Evolutionary conservation across 306 rosid species (phyloP).

Genomic region (Citrullus mucosospermus): DNA sequence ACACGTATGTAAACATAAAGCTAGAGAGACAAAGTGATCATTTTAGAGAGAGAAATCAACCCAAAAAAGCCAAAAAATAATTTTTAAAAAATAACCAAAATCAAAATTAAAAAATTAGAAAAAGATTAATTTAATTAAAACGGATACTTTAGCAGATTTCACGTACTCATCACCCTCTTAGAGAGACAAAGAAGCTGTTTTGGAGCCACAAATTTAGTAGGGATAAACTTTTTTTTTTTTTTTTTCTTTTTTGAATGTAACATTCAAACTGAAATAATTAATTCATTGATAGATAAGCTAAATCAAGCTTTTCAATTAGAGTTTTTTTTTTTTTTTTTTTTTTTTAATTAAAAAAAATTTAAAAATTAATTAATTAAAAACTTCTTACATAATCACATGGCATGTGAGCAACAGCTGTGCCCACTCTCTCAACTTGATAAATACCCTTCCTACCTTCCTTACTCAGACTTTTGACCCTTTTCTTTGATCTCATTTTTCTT

Average conservation of each 20-base stretch:
- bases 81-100: too few relatives aligned
- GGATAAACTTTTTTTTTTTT: background rate
- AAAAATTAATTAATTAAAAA: background rate
- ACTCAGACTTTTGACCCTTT: conserved; percentile 52
- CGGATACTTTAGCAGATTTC: conserved; percentile 5
- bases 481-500: background rate
- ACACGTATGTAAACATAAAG: conserved; percentile 54
- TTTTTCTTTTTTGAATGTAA: background rate
- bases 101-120: too few relatives aligned
- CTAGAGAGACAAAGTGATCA: conserved; percentile 21
- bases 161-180: conserved; percentile 9
- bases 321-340: background rate
- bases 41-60: conserved; percentile 13
- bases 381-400: conserved; percentile 39
- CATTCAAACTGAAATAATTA: background rate
- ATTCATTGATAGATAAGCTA: background rate
- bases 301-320: background rate
- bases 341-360: background rate
- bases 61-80: background rate
- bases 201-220: conserved; percentile 7
- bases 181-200: conserved; percentile 23
- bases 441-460: conserved; percentile 61
- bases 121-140: background rate
- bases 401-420: conserved; percentile 75
- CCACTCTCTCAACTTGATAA: conserved; percentile 44